These are phyloP conservation scores for Candida tibetensis DNA, from an alignment of 805 yeast genomes.

Conservation along the genomic window DNA sequence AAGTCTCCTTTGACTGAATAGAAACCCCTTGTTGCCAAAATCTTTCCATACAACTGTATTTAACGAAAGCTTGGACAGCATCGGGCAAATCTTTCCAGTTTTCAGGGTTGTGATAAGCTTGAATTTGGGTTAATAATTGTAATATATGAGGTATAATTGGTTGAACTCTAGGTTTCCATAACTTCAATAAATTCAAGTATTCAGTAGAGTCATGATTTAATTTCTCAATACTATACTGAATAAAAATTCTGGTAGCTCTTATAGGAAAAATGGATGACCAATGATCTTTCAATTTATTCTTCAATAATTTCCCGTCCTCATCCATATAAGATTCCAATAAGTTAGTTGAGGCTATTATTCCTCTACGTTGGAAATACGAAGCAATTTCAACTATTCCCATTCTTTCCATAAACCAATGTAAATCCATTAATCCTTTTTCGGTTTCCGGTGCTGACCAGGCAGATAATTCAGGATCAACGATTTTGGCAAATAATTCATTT, in stretches of 20 bases:
- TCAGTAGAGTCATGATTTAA: slow-evolving; percentile 76
- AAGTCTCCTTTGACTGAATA: slow-evolving; percentile 88
- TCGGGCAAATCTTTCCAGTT: slow-evolving; percentile 87
- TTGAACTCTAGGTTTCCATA: slow-evolving; percentile 92
- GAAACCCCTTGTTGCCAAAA: slow-evolving; percentile 99
- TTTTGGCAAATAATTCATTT: slow-evolving; percentile 72
- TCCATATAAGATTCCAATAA: slow-evolving; percentile 82
- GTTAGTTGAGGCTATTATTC: slow-evolving; percentile 74
- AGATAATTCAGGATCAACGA: slow-evolving; percentile 88
- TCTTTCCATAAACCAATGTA: slow-evolving; percentile 98
- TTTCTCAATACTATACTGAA: slow-evolving; percentile 93
- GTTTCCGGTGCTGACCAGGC: slow-evolving; percentile 95
- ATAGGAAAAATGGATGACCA: slow-evolving; percentile 96
- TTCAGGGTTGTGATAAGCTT: slow-evolving; percentile 89
- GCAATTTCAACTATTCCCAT: slow-evolving; percentile 93
- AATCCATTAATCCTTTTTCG: slow-evolving; percentile 80
- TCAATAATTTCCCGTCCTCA: slow-evolving; percentile 75
- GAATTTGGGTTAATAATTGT: slow-evolving; percentile 84
- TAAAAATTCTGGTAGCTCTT: slow-evolving; percentile 89
- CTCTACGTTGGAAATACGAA: slow-evolving; percentile 78
- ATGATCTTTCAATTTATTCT: slow-evolving; percentile 75
- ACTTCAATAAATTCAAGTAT: slow-evolving; percentile 59
- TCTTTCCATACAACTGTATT: slow-evolving; percentile 83
- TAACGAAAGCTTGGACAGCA: slow-evolving; percentile 90
- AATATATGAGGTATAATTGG: slow-evolving; percentile 90